Base-by-base conservation (phyloP, 176 grass and related monocot species). In the Leersia perrieri region DNA sequence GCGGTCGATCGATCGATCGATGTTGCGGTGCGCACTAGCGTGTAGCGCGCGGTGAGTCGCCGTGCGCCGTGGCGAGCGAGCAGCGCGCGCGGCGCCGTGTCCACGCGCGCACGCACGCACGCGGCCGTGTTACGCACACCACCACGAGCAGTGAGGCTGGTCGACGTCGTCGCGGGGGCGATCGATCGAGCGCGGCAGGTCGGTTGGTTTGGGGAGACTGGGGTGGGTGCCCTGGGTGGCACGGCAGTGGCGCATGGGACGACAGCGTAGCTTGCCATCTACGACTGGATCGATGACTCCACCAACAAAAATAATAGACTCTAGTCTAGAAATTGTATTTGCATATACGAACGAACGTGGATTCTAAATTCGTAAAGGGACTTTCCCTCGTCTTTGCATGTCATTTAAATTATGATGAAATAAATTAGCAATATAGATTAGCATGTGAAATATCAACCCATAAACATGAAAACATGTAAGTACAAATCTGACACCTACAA, bases 81-180 rank as follows among this genome's bases (percentile, higher is more conserved):
- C 33, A 30, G 73, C 33, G 45, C 55, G 44, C 71, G 45, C 71
- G 44, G 10, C 38, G 47, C 1, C 45, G 77, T 2, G 18, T 8
- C 5, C 51, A 22, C 7, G 40, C 62, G 9, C 10, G 10, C 39
- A 7, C 42, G 57, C 33, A 33, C 10, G 4, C 32, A 33, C 47
- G 49, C 49, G 61, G 80, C 86, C 81, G 81, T 80, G 75, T 79
- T 35, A 34, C 34, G 47, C 86, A 28, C 80, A 79, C 60, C 32
- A 1, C 20, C 18, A 1, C n/a, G n/a, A n/a, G n/a, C n/a, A n/a
- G n/a, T n/a, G n/a, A n/a, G 36, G 36, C 36, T 39, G 36, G 36
- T 39, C 36, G 36, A 39, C 36, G 36, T 39, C 33, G 34, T 65
- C 60, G 45, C n/a, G n/a, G n/a, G n/a, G n/a, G n/a, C n/a, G n/a